Evolutionary conservation across 2,329 filamentous ascomycete genomes (phyloP).

Genomic region (Epichloe elymi): DNA sequence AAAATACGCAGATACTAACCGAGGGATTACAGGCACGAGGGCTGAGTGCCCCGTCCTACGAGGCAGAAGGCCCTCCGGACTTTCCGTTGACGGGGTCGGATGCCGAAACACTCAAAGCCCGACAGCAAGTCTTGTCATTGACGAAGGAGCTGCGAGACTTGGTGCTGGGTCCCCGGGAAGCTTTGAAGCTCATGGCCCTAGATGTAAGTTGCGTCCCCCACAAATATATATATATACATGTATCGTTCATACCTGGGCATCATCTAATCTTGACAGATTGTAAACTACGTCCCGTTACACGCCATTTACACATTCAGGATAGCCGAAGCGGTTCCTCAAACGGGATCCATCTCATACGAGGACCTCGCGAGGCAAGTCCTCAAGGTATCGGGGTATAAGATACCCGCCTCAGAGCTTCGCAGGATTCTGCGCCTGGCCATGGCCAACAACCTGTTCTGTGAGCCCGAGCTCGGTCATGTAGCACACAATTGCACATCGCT

Average conservation of each 20-base stretch:
- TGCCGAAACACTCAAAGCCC: slow-evolving; percentile 5
- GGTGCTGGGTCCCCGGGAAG: slow-evolving; percentile 11
- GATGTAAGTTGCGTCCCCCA: slow-evolving; percentile 11
- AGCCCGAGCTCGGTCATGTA: slow-evolving; percentile 23
- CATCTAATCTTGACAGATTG: slow-evolving; percentile 6
- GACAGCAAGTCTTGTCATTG: slow-evolving; percentile 11
- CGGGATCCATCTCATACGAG: slow-evolving; percentile 15
- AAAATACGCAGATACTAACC: slow-evolving; percentile 10
- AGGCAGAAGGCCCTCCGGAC: slow-evolving; percentile 9
- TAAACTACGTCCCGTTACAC: slow-evolving; percentile 17
- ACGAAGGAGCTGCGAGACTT: slow-evolving; percentile 12
- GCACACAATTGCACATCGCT: slow-evolving; percentile 24
- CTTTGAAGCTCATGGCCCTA: slow-evolving; percentile 14
- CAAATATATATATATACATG: too few relatives aligned
- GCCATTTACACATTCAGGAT: slow-evolving; percentile 19
- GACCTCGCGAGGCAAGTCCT: slow-evolving; percentile 16
- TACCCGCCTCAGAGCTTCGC: slow-evolving; percentile 17
- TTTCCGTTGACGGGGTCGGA: slow-evolving; percentile 7
- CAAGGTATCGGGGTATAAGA: slow-evolving; percentile 22
- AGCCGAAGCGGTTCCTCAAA: slow-evolving; percentile 16
- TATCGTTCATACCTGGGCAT: too few relatives aligned
- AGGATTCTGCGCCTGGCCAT: slow-evolving; percentile 27
- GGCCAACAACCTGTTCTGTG: slow-evolving; percentile 25
- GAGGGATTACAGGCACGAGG: slow-evolving; percentile 8
- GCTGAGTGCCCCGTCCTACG: slow-evolving; percentile 10